A percentile compares a stretch with the other conserved stretches of the same genome.
Evolutionary conservation across 495 filamentous ascomycete genomes (phyloP).

Genomic region (Jackrogersella multiformis): DNA sequence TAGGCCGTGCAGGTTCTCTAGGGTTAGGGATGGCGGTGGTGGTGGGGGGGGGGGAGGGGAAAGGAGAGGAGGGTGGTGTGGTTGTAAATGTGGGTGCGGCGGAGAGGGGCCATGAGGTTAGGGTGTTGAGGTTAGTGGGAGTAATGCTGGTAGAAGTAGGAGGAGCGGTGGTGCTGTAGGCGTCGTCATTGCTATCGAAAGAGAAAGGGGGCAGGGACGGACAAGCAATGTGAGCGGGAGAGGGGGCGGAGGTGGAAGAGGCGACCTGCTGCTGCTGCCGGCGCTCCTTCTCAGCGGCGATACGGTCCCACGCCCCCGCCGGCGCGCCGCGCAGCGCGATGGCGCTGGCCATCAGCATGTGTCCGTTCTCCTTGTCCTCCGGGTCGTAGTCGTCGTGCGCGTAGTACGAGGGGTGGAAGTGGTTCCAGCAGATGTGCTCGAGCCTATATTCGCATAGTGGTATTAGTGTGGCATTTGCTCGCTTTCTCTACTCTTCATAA

Average conservation of each 20-base stretch:
- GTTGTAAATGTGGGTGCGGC: background rate
- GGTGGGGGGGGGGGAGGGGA: background rate
- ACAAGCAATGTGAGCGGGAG: slow-evolving; percentile 2
- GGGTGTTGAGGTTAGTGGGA: too few species aligned
- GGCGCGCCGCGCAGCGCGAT: slow-evolving; percentile 51
- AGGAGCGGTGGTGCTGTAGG: background rate
- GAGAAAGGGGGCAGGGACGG: background rate
- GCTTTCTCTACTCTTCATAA: too few species aligned
- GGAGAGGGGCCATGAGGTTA: background rate
- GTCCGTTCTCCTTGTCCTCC: slow-evolving; percentile 46
- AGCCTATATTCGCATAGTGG: slow-evolving; percentile 47
- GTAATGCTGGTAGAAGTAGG: slow-evolving; percentile 1
- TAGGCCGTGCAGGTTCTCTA: slow-evolving; percentile 52
- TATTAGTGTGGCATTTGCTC: background rate
- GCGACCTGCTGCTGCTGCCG: background rate
- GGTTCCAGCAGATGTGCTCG: slow-evolving; percentile 60
- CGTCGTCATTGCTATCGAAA: too few species aligned
- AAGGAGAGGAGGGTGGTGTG: slow-evolving; percentile 17
- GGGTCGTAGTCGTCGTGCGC: slow-evolving; percentile 37
- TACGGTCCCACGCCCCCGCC: slow-evolving; percentile 34
- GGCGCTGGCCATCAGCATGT: slow-evolving; percentile 58
- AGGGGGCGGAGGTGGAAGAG: background rate
- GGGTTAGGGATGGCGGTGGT: slow-evolving; percentile 35
- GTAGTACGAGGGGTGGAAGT: slow-evolving; percentile 52
- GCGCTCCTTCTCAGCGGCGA: slow-evolving; percentile 27